These are phyloP conservation scores for Macrolepiota albuminosa DNA, from an alignment of 768 basidiomycete species.

Conservation along the genomic window DNA sequence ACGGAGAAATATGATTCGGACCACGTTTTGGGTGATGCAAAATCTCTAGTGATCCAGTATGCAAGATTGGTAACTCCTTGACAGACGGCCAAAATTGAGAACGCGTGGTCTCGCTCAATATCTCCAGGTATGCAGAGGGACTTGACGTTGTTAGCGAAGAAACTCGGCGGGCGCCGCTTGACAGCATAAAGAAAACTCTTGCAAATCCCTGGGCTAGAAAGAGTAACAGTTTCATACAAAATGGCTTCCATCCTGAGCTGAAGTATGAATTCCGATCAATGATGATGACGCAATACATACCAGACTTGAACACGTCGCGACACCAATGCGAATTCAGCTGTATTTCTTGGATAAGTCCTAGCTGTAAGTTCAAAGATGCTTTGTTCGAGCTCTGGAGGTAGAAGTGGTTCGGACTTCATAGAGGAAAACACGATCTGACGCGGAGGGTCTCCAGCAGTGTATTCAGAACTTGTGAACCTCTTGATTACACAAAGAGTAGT, in stretches of 20 bases:
- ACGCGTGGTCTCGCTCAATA: conserved; percentile 12
- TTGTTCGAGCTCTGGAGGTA: conserved; percentile 22
- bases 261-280: not conserved
- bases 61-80: conserved; percentile 22
- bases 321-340: conserved; percentile 15
- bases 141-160: conserved; percentile 20
- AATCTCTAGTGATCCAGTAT: conserved; percentile 15
- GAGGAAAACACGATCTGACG: not conserved
- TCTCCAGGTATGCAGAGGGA: conserved; percentile 23
- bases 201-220: conserved; percentile 14
- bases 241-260: conserved; percentile 20
- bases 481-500: not conserved
- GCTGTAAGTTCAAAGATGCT: conserved; percentile 22
- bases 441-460: not conserved
- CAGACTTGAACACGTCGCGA: conserved; percentile 20
- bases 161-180: conserved; percentile 14
- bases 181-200: conserved; percentile 16
- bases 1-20: conserved; percentile 11
- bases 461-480: no score
- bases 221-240: conserved; percentile 20
- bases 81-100: conserved; percentile 18
- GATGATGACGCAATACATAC: conserved; percentile 8
- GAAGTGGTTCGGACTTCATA: conserved; percentile 6
- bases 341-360: conserved; percentile 13
- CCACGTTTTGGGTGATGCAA: not conserved